These are phyloP conservation scores for Elaeis guineensis DNA, from an alignment of 176 grass and related monocot species.

Conservation along the genomic window DNA sequence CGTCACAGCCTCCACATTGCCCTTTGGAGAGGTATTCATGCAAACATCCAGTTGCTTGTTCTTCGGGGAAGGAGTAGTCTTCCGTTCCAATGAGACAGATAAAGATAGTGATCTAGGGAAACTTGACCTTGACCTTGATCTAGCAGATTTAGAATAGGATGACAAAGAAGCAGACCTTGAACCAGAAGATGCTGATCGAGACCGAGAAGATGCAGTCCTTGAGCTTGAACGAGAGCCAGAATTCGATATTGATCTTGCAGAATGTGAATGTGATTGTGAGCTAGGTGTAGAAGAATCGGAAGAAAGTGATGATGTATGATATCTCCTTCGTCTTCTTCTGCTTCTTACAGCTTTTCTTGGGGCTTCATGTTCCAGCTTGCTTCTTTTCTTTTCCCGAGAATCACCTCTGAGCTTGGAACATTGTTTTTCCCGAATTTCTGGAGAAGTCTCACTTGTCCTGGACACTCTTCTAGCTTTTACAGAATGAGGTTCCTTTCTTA, in stretches of 20 bases:
- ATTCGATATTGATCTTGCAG: constrained; percentile 5
- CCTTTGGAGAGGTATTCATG: constrained; percentile 7
- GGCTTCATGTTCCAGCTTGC: background rate
- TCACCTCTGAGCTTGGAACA: constrained; percentile 3
- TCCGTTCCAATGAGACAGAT: constrained; percentile 26
- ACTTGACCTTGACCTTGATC: constrained; percentile 8
- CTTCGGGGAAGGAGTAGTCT: constrained; percentile 12
- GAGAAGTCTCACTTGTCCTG: constrained; percentile 14
- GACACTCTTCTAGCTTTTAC: constrained; percentile 8
- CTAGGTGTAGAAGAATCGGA: constrained; percentile 20
- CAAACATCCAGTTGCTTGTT: constrained; percentile 9
- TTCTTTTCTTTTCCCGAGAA: constrained; percentile 25
- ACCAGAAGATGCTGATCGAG: constrained; percentile 38
- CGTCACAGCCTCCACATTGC: constrained; percentile 1
- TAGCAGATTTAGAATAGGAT: constrained; percentile 13
- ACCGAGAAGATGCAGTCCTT: constrained; percentile 11
- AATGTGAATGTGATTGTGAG: constrained; percentile 4
- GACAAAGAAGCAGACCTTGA: constrained; percentile 38
- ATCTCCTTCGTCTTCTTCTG: constrained; percentile 9
- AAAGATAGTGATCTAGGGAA: constrained; percentile 16
- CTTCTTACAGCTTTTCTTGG: background rate
- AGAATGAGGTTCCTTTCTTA: constrained; percentile 27
- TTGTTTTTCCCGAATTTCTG: constrained; percentile 3
- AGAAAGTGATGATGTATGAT: constrained; percentile 19
- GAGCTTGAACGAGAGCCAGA: constrained; percentile 21